These are phyloP conservation scores for Trichosporon inkin DNA, from an alignment of 1,284 basidiomycete genomes.

Conservation along the genomic window DNA sequence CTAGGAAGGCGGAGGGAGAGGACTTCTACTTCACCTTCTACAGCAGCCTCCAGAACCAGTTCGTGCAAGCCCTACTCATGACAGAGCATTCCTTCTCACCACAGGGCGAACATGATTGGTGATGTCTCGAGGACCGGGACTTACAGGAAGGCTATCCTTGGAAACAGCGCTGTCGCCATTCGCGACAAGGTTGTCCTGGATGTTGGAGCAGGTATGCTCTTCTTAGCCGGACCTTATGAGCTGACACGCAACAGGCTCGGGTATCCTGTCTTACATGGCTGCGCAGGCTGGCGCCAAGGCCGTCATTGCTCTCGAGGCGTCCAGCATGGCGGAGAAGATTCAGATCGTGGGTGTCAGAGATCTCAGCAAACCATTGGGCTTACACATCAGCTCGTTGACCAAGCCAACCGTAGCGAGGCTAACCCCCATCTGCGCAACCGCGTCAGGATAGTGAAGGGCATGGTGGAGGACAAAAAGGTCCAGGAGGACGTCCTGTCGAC, in stretches of 20 bases:
- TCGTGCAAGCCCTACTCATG: conserved; percentile 12
- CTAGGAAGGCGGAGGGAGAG: conserved; percentile 31
- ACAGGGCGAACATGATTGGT: conserved; percentile 51
- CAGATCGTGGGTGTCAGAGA: conserved; percentile 37
- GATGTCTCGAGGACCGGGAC: conserved; percentile 49
- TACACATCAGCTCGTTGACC: conserved; percentile 40
- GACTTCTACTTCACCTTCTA: conserved; percentile 50
- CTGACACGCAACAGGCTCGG: conserved; percentile 47
- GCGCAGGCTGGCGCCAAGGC: conserved; percentile 53
- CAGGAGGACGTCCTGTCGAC: conserved; percentile 38
- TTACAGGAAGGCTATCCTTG: conserved; percentile 50
- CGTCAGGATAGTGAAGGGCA: conserved; percentile 43
- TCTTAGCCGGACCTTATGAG: background rate
- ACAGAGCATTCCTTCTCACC: background rate
- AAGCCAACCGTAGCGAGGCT: conserved; percentile 38
- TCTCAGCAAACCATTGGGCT: background rate
- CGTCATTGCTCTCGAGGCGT: conserved; percentile 55
- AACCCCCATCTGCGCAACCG: conserved; percentile 42
- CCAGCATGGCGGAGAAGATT: conserved; percentile 54
- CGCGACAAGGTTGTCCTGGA: conserved; percentile 49
- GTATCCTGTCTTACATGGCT: conserved; percentile 54
- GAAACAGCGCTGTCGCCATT: conserved; percentile 48
- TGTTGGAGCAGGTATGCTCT: conserved; percentile 51
- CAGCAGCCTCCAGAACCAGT: conserved; percentile 44
- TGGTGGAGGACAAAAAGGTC: conserved; percentile 45